Conservation (phyloP, 2,329 filamentous ascomycete genomes). For the Aspergillus eucalypticola region DNA sequence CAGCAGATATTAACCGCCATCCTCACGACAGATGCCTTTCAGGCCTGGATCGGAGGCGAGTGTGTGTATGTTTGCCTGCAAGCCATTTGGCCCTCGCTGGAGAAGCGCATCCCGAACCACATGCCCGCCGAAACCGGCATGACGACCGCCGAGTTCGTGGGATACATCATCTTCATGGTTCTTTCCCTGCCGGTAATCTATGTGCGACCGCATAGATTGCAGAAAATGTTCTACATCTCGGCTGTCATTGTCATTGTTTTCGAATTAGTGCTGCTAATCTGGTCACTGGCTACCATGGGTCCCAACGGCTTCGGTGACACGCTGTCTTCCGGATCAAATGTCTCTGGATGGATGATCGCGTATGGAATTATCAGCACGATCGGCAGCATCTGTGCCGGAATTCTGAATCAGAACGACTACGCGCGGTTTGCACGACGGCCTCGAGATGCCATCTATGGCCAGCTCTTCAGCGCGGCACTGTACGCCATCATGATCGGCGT, state of each 20-base stretch:
- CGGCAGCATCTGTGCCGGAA: slow-evolving; percentile 32
- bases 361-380: slow-evolving; percentile 35
- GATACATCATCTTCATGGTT: slow-evolving; percentile 49
- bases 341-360: slow-evolving; percentile 27
- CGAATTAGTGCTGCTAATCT: slow-evolving; percentile 47
- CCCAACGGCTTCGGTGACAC: slow-evolving; percentile 24
- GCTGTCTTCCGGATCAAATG: not conserved
- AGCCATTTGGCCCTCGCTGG: slow-evolving; percentile 48
- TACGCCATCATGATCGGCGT: slow-evolving; percentile 24
- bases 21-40: slow-evolving; percentile 15
- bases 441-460: slow-evolving; percentile 25
- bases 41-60: slow-evolving; percentile 51
- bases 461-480: slow-evolving; percentile 25
- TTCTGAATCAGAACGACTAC: slow-evolving; percentile 36
- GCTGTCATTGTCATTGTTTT: slow-evolving; percentile 45
- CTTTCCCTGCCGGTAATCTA: slow-evolving; percentile 48
- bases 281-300: slow-evolving; percentile 49
- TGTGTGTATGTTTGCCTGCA: slow-evolving; percentile 50
- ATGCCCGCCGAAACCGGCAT: slow-evolving; percentile 46
- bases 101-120: slow-evolving; percentile 45
- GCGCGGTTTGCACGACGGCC: slow-evolving; percentile 29
- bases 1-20: not conserved
- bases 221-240: slow-evolving; percentile 46
- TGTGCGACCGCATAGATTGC: slow-evolving; percentile 48
- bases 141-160: slow-evolving; percentile 48